These are phyloP conservation scores for Delonix regia DNA, from an alignment of 306 rosid genomes.

Conservation along the genomic window DNA sequence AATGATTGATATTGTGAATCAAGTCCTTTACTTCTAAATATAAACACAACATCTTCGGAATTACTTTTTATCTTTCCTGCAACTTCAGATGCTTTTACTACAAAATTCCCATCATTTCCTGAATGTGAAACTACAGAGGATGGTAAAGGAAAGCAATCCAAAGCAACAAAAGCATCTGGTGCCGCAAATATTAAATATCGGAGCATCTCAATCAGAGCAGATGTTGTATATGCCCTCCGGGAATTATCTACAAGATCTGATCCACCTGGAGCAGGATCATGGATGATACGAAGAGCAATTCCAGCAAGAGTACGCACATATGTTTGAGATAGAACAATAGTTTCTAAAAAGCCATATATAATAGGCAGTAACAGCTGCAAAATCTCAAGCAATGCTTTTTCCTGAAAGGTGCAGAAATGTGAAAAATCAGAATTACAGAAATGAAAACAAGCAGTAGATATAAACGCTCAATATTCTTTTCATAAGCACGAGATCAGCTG, in stretches of 20 bases:
- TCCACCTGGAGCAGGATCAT: constrained; percentile 90
- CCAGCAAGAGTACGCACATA: constrained; percentile 87
- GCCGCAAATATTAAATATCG: constrained; percentile 77
- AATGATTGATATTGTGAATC: constrained; percentile 62
- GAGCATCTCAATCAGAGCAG: constrained; percentile 87
- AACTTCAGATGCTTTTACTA: constrained; percentile 62
- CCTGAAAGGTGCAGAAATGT: constrained; percentile 59
- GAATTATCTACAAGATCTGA: constrained; percentile 96
- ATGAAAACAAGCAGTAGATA: background rate
- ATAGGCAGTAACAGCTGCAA: constrained; percentile 89
- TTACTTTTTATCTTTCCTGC: constrained; percentile 56
- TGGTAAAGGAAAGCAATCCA: constrained; percentile 96
- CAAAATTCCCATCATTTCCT: constrained; percentile 69
- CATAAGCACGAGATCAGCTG: constrained; percentile 19
- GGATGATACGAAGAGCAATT: constrained; percentile 68
- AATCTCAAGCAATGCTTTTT: constrained; percentile 76
- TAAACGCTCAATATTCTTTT: background rate
- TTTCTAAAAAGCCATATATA: constrained; percentile 85
- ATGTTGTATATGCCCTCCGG: constrained; percentile 78
- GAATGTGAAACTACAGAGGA: constrained; percentile 65
- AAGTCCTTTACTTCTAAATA: constrained; percentile 49
- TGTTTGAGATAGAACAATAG: constrained; percentile 78
- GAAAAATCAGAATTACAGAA: constrained; percentile 36
- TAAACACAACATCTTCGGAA: constrained; percentile 53
- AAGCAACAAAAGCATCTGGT: constrained; percentile 90